phyloP scores from a whole-genome alignment of 2,329 filamentous ascomycete genomes.

The Scleromitrula shiraiana region DNA sequence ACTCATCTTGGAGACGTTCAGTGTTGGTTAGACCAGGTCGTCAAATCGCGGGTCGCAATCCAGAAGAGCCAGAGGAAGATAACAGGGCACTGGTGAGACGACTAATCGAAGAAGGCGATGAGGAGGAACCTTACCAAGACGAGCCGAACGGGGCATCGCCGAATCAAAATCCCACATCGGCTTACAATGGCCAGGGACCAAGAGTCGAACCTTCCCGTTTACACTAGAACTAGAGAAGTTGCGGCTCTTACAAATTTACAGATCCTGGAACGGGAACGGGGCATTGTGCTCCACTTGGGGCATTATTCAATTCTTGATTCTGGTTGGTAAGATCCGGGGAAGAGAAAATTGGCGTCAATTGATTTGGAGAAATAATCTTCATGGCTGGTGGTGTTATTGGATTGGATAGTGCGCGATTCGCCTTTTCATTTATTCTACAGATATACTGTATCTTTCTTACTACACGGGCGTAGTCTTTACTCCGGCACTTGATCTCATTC shows the following conservation, averaged over 20 bases:
- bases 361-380: neutral
- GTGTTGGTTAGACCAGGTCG: conserved; percentile 15
- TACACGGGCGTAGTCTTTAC: neutral
- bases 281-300: conserved; percentile 2
- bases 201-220: conserved; percentile 23
- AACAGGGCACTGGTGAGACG: conserved; percentile 17
- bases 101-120: conserved; percentile 22
- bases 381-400: conserved; percentile 1
- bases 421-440: neutral
- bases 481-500: neutral
- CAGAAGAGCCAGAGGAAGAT: conserved; percentile 14
- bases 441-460: neutral
- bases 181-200: conserved; percentile 11
- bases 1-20: conserved; percentile 18
- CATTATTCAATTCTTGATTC: neutral
- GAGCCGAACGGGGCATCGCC: conserved; percentile 10
- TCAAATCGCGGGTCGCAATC: conserved; percentile 5
- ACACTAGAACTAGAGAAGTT: neutral
- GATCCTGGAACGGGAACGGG: neutral
- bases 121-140: conserved; percentile 19
- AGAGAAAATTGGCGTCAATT: neutral
- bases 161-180: neutral
- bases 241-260: conserved; percentile 1
- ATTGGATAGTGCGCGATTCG: neutral
- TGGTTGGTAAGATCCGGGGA: neutral